Conservation (phyloP, 1,284 basidiomycete species). For the Ganoderma boninense region DNA sequence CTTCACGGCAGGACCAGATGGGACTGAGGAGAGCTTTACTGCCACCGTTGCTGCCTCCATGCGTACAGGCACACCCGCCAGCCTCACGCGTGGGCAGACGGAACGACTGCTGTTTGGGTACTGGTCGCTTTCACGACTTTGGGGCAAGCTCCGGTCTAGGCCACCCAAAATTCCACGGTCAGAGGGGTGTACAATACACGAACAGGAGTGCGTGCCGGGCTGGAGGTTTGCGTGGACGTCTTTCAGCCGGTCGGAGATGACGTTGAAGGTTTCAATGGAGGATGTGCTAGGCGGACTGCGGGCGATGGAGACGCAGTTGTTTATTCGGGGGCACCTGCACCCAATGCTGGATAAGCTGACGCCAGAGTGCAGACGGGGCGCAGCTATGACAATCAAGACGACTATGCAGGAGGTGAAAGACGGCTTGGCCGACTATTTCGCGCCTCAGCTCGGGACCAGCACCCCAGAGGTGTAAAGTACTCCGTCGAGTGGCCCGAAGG, state of each 20-base stretch:
- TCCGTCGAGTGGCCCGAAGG: neutral
- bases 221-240: constrained; percentile 40
- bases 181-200: constrained; percentile 43
- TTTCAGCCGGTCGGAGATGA: constrained; percentile 29
- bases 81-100: constrained; percentile 36
- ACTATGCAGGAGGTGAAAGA: constrained; percentile 38
- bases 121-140: constrained; percentile 40
- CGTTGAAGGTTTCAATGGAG: constrained; percentile 23
- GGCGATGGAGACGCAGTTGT: constrained; percentile 36
- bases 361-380: constrained; percentile 43
- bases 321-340: constrained; percentile 32
- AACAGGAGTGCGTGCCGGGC: constrained; percentile 40
- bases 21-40: too few species aligned
- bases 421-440: constrained; percentile 39
- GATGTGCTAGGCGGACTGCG: constrained; percentile 43
- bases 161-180: constrained; percentile 39
- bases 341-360: constrained; percentile 31
- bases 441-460: constrained; percentile 33
- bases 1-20: too few species aligned
- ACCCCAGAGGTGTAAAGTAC: neutral
- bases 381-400: constrained; percentile 41
- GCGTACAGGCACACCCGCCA: constrained; percentile 19
- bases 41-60: neutral
- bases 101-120: constrained; percentile 41
- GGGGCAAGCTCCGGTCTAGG: constrained; percentile 35